Conservation (phyloP, 352 stramenopile genomes). For the Phytophthora litchii region DNA sequence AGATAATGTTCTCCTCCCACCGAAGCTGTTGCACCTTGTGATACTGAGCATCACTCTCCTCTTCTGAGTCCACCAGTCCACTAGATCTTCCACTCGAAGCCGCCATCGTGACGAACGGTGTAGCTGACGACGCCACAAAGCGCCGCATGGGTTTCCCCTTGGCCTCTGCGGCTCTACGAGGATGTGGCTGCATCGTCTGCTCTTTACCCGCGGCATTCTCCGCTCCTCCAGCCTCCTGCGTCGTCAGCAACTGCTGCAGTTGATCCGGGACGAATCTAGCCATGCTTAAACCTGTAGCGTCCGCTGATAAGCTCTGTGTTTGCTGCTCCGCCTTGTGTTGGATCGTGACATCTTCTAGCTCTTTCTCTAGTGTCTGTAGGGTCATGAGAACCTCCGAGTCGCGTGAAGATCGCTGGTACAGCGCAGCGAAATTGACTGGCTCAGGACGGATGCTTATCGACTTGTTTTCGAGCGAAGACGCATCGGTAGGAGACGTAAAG, state of each 20-base stretch:
- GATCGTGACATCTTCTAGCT: conserved; percentile 53
- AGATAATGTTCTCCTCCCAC: conserved; percentile 86
- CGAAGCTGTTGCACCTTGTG: conserved; percentile 81
- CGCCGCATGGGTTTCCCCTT: conserved; percentile 82
- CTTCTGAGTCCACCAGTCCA: conserved; percentile 21
- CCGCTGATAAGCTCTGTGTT: conserved; percentile 12
- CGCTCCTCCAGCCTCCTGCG: conserved; percentile 46
- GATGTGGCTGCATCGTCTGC: conserved; percentile 42
- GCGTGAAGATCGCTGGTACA: conserved; percentile 69
- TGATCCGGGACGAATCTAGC: conserved; percentile 64
- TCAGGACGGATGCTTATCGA: conserved; percentile 2
- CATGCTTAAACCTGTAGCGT: conserved; percentile 15
- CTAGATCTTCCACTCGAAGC: conserved; percentile 11
- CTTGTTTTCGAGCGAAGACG: conserved; percentile 21
- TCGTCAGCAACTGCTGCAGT: conserved; percentile 65
- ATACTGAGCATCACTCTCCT: conserved; percentile 66
- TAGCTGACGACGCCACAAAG: conserved; percentile 59
- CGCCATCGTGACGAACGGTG: conserved; percentile 63
- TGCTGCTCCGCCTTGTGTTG: conserved; percentile 41
- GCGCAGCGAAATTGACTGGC: conserved; percentile 48
- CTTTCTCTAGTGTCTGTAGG: conserved; percentile 56
- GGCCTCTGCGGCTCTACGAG: conserved; percentile 30
- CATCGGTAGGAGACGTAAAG: conserved; percentile 29
- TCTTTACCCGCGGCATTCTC: conserved; percentile 50
- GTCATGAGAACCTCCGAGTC: conserved; percentile 60